Conservation (phyloP, 805 yeast genomes). For the Millerago galiae region DNA sequence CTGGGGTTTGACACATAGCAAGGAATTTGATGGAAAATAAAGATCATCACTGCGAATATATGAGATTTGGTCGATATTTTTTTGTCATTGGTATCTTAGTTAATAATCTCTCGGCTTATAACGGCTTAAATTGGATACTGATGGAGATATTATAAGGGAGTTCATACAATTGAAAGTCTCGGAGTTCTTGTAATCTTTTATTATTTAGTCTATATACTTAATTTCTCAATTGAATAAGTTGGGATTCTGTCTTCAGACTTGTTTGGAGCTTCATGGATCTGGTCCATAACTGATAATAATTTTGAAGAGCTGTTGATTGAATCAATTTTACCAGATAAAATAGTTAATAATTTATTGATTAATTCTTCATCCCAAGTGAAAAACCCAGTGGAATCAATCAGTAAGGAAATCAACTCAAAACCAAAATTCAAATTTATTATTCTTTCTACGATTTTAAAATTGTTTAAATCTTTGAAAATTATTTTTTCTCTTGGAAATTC, state of each 20-base stretch:
- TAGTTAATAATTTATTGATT: constrained; percentile 36
- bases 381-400: constrained; percentile 69
- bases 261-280: constrained; percentile 23
- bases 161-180: background rate
- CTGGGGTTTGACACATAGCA: no score
- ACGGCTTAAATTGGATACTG: no score
- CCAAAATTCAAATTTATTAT: constrained; percentile 44
- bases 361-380: constrained; percentile 55
- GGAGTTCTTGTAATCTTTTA: background rate
- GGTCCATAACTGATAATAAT: constrained; percentile 21
- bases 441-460: constrained; percentile 38
- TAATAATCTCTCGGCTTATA: no score
- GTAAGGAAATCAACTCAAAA: constrained; percentile 53
- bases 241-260: constrained; percentile 40
- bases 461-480: constrained; percentile 18
- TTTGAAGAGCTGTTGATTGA: constrained; percentile 35
- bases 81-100: no score
- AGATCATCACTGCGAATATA: no score
- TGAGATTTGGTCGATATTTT: no score
- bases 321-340: constrained; percentile 43
- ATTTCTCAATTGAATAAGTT: constrained; percentile 46
- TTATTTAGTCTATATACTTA: constrained; percentile 16
- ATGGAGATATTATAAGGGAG: background rate
- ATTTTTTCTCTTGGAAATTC: constrained; percentile 45
- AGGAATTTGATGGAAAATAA: no score